These are phyloP conservation scores for Physcomitrium patens DNA, from an alignment of 225 moss, liverwort and hornwort genomes.

Conservation along the genomic window DNA sequence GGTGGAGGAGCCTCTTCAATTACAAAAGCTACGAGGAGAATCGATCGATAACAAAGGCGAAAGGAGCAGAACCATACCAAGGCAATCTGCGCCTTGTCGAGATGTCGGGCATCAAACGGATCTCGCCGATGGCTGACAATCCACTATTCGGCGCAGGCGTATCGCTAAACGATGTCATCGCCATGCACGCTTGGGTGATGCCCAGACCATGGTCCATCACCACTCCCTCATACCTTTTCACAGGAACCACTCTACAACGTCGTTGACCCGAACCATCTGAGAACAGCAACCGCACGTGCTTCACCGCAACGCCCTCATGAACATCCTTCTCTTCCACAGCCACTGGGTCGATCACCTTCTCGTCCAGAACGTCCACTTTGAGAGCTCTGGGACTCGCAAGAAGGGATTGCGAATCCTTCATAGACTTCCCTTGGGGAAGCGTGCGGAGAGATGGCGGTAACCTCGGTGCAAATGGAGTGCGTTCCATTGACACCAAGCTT, in stretches of 20 bases:
- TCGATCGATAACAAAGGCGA: no score
- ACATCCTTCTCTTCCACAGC: slow-evolving; percentile 36
- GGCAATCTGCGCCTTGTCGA: slow-evolving; percentile 72
- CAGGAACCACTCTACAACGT: slow-evolving; percentile 93
- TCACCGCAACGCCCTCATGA: slow-evolving; percentile 37
- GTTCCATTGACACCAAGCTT: slow-evolving; percentile 32
- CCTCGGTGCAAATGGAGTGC: slow-evolving; percentile 46
- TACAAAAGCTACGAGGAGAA: no score
- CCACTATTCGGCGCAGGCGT: slow-evolving; percentile 69
- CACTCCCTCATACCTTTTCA: slow-evolving; percentile 67
- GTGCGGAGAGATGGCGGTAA: slow-evolving; percentile 58
- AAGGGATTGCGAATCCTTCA: slow-evolving; percentile 48
- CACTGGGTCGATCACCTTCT: slow-evolving; percentile 52
- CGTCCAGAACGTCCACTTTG: slow-evolving; percentile 44
- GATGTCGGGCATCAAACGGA: slow-evolving; percentile 85
- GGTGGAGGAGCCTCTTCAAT: no score
- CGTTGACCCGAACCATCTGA: slow-evolving; percentile 83
- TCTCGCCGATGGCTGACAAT: slow-evolving; percentile 70
- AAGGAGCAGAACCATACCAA: slow-evolving; percentile 24
- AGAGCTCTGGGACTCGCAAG: slow-evolving; percentile 44
- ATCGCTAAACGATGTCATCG: slow-evolving; percentile 71
- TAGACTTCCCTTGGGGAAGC: slow-evolving; percentile 45
- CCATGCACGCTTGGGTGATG: slow-evolving; percentile 73
- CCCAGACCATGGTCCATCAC: slow-evolving; percentile 75
- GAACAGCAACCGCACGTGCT: slow-evolving; percentile 82